These are phyloP conservation scores for Eudorina sp. DNA, from an alignment of 139 green algal species.

Conservation along the genomic window DNA sequence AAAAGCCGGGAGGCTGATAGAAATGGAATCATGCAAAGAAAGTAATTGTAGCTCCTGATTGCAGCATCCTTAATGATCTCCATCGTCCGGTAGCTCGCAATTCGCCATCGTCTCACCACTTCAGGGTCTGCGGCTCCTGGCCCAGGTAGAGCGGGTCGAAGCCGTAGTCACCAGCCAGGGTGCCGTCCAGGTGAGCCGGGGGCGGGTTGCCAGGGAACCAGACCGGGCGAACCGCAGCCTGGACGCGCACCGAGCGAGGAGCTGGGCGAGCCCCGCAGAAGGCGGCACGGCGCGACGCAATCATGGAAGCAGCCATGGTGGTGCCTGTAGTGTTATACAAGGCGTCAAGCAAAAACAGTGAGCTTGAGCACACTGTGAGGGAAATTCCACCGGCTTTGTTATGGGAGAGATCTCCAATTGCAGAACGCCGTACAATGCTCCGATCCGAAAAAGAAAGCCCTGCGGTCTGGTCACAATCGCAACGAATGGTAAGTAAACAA, in stretches of 20 bases:
- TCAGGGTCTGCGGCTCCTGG: constrained; percentile 62
- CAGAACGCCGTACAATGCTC: neutral
- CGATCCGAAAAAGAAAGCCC: too few relatives aligned
- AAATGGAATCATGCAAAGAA: too few relatives aligned
- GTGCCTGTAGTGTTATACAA: constrained; percentile 5
- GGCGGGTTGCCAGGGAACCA: constrained; percentile 70
- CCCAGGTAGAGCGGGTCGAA: constrained; percentile 93
- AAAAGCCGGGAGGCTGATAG: too few relatives aligned
- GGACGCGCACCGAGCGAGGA: constrained; percentile 25
- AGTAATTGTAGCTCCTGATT: too few relatives aligned
- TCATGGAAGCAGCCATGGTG: constrained; percentile 38
- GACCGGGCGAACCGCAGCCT: constrained; percentile 49
- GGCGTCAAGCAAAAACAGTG: constrained; percentile 22
- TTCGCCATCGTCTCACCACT: constrained; percentile 39
- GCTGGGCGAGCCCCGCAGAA: constrained; percentile 18
- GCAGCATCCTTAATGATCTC: too few relatives aligned
- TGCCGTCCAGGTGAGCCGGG: constrained; percentile 72
- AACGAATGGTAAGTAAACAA: too few relatives aligned
- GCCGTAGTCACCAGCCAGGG: constrained; percentile 67
- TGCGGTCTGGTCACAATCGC: too few relatives aligned
- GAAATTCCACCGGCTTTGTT: neutral
- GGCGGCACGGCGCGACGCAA: constrained; percentile 13
- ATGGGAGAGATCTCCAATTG: constrained; percentile 20
- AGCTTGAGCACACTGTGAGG: neutral
- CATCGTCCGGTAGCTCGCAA: too few relatives aligned